Conservation (phyloP, 2,329 filamentous ascomycete genomes). For the Didymella arachidicola region DNA sequence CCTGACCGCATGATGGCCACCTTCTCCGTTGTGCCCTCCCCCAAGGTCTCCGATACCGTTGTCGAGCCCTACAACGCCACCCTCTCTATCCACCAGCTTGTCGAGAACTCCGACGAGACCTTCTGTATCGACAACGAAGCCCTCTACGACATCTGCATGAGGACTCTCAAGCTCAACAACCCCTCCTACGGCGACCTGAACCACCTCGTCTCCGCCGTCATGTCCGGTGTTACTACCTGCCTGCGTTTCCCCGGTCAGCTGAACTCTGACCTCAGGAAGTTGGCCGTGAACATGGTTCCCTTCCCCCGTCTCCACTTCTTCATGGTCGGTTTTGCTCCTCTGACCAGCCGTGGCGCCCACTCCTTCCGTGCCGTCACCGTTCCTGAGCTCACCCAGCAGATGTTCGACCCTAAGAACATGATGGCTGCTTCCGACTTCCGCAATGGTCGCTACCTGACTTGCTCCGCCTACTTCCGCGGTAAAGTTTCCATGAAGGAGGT, state of each 20-base stretch:
- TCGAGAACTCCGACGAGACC: slow-evolving; percentile 99
- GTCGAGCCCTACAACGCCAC: slow-evolving; percentile 99
- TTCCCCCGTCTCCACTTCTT: slow-evolving; percentile 99
- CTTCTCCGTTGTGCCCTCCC: slow-evolving; percentile 97
- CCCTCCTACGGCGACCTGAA: slow-evolving; percentile 99
- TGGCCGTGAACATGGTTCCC: slow-evolving; percentile 99
- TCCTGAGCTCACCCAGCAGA: slow-evolving; percentile 98
- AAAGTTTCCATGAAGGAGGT: slow-evolving; percentile 99
- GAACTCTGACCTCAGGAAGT: slow-evolving; percentile 99
- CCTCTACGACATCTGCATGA: slow-evolving; percentile 99
- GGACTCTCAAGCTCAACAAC: slow-evolving; percentile 97
- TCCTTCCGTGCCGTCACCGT: slow-evolving; percentile 98
- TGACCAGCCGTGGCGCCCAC: slow-evolving; percentile 90
- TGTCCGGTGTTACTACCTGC: slow-evolving; percentile 99
- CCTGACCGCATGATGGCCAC: slow-evolving; percentile 99
- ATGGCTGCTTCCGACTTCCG: slow-evolving; percentile 99
- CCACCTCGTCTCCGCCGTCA: slow-evolving; percentile 99
- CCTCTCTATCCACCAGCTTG: slow-evolving; percentile 97
- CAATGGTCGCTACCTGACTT: slow-evolving; percentile 99
- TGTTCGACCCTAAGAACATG: slow-evolving; percentile 99
- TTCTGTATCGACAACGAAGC: slow-evolving; percentile 99
- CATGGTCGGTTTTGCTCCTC: slow-evolving; percentile 99
- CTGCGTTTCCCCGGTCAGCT: slow-evolving; percentile 99
- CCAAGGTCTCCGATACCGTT: slow-evolving; percentile 99
- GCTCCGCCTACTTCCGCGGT: slow-evolving; percentile 99